Evolutionary conservation across 83 land plant genomes (phyloP), one percentile per base, ranked within the genome.

Genomic region (Picea engelmannii): DNA sequence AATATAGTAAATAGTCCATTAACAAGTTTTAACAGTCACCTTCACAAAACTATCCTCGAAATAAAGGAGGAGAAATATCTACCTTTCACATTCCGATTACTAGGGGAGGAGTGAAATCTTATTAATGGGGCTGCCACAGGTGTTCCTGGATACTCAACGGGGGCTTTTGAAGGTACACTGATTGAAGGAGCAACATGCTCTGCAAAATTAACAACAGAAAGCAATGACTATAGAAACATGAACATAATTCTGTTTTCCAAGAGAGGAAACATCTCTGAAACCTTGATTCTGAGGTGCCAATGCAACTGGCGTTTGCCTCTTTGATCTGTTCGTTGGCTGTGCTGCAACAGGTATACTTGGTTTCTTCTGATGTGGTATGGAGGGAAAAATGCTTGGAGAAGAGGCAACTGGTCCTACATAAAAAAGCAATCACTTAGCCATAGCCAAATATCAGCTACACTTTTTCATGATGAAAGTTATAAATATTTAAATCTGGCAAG

Each of bases 251-350:
- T 71, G 76, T 49, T 18, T 42, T n/a, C 4, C 42, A 42, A 71
- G 55, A 3, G 38, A 17, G 24, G 42, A 13, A 42, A 20, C 18
- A 42, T 6, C 49, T 44, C 49, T 44, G 49, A 42, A 23, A 71
- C 76, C 76, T 71, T 71, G 76, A 71, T 42, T 42, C 21, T 20
- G 38, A 6, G 76, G 76, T 71, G 76, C 76, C 55, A 71, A 21
- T 5, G 52, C 20, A 38, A 20, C 76, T 35, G 52, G 24, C 38
- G 47, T 18, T 20, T 71, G 76, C 42, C 52, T 42, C 52, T 71
- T 71, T 71, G 49, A 71, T n/a, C 76, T 71, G 76, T 42, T 71
- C 52, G 23, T 71, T 71, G 76, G 52, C 10, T 17, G 23, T 20
- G 40, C 52, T 9, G n/a, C 21, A 40, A 40, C 52, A 71, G 76